Evolutionary conservation across 768 basidiomycete species (phyloP), one percentile per base, ranked within the genome.

Genomic region (Termitomyces sp.): DNA sequence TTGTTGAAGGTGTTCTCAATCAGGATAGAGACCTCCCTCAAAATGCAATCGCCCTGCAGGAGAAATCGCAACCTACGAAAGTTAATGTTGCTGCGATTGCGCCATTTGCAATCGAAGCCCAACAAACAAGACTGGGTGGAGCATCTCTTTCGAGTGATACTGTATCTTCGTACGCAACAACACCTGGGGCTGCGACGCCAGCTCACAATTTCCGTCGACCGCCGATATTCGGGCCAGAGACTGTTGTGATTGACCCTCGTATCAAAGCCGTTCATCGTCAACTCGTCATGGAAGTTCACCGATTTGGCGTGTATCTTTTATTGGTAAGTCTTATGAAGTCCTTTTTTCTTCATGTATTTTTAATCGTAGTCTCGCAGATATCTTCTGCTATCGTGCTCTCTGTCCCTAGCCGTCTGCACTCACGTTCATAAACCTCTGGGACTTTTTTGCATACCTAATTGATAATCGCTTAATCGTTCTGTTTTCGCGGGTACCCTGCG

Each of bases 221-320:
- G 10, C 72, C 73, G 14, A 63, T 78, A n/a, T 78, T 78, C 61
- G 78, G 78, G n/a, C 77, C 77, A 6, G 76, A 77, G 63, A 67
- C 67, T 42, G 71, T 74, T 42, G 72, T 79, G 43, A 66, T 71
- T 48, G 78, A 79, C 57, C 76, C 73, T 52, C 66, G 72, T 43
- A 76, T 79, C 46, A 67, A 69, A 45, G 71, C 65, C 10, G 70
- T 71, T 38, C 77, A 77, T 61, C 60, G 63, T 43, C 65, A 67
- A 57, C 57, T 76, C 36, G 55, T 77, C 68, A 66, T 67, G 15
- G 73, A 73, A 5, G 66, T 76, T 31, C 60, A 67, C 38, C 37
- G 63, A 3, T 66, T 69, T 29, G 75, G 73, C 4, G 47, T 72
- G 20, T 63, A 56, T 32, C 52, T 62, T 42, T 51, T 66, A 43